Evolutionary conservation across 352 stramenopile species (phyloP).

Genomic region (Phytophthora sojae): DNA sequence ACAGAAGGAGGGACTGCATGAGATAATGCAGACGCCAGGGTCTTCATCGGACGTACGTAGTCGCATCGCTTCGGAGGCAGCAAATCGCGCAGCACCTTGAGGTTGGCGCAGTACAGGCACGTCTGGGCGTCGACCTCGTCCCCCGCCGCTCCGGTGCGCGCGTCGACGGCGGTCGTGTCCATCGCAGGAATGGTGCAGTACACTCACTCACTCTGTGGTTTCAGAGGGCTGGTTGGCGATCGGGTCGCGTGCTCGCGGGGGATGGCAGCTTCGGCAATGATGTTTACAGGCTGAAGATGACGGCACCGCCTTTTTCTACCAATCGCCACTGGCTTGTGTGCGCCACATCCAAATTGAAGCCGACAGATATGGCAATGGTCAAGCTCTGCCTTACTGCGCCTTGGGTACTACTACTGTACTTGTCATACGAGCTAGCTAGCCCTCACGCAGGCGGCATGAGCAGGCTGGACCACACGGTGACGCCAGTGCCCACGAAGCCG

Average conservation of each 20-base stretch:
- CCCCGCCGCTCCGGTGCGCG: not conserved
- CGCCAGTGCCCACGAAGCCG: slow-evolving; percentile 65
- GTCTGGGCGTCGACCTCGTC: slow-evolving; percentile 13
- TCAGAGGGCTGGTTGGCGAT: slow-evolving; percentile 12
- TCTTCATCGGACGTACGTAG: slow-evolving; percentile 46
- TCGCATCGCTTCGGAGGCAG: slow-evolving; percentile 65
- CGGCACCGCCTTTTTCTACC: slow-evolving; percentile 8
- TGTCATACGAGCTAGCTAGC: not conserved
- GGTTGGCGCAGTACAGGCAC: slow-evolving; percentile 58
- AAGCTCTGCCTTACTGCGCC: not conserved
- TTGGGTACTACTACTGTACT: not conserved
- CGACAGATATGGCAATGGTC: not conserved
- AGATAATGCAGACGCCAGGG: not conserved
- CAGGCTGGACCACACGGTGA: slow-evolving; percentile 80
- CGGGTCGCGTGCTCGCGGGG: not conserved
- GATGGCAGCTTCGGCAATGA: not conserved
- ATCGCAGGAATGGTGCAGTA: slow-evolving; percentile 43
- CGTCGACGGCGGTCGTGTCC: not conserved
- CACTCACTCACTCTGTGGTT: slow-evolving; percentile 41
- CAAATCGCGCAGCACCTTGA: slow-evolving; percentile 57
- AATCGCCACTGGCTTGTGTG: slow-evolving; percentile 9
- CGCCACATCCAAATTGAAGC: slow-evolving; percentile 22
- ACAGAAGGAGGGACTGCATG: not conserved
- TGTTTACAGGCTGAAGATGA: slow-evolving; percentile 19
- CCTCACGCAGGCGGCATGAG: slow-evolving; percentile 34